These are phyloP conservation scores for Hypoxylon trugodes DNA, from an alignment of 495 filamentous ascomycete species.

Conservation along the genomic window DNA sequence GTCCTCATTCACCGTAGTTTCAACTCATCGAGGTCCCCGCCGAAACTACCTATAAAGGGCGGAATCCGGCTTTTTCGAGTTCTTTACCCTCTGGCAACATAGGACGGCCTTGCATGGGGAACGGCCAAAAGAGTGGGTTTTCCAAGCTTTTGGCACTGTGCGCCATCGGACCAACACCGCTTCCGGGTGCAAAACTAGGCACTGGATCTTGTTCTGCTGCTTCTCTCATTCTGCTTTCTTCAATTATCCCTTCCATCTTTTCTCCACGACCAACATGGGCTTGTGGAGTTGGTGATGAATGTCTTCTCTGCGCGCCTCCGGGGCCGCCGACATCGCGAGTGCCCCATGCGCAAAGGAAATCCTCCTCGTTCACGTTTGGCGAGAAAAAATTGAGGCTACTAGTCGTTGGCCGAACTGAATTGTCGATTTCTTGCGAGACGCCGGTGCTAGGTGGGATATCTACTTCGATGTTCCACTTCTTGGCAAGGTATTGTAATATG, in stretches of 20 bases:
- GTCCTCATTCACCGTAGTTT: no score
- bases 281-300: slow-evolving; percentile 8
- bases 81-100: slow-evolving; percentile 53
- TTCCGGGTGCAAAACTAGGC: background rate
- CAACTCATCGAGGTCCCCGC: background rate
- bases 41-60: slow-evolving; percentile 38
- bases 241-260: slow-evolving; percentile 38
- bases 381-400: slow-evolving; percentile 61
- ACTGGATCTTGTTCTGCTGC: slow-evolving; percentile 28
- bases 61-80: slow-evolving; percentile 59
- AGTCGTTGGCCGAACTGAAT: slow-evolving; percentile 47
- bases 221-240: slow-evolving; percentile 12
- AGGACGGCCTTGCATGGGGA: slow-evolving; percentile 63
- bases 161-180: background rate
- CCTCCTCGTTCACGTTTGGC: slow-evolving; percentile 53
- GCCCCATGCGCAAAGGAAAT: slow-evolving; percentile 51
- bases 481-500: slow-evolving; percentile 62
- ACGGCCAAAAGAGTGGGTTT: slow-evolving; percentile 63
- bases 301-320: slow-evolving; percentile 8
- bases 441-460: slow-evolving; percentile 41
- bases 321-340: slow-evolving; percentile 10
- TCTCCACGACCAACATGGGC: slow-evolving; percentile 21
- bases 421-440: slow-evolving; percentile 37
- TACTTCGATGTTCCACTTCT: slow-evolving; percentile 65
- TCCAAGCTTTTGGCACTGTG: slow-evolving; percentile 38